A percentile compares a stretch with the other conserved stretches of the same genome.
phyloP scores from a whole-genome alignment of 192 early-diverging fungal species.

The Coemansia erecta region DNA sequence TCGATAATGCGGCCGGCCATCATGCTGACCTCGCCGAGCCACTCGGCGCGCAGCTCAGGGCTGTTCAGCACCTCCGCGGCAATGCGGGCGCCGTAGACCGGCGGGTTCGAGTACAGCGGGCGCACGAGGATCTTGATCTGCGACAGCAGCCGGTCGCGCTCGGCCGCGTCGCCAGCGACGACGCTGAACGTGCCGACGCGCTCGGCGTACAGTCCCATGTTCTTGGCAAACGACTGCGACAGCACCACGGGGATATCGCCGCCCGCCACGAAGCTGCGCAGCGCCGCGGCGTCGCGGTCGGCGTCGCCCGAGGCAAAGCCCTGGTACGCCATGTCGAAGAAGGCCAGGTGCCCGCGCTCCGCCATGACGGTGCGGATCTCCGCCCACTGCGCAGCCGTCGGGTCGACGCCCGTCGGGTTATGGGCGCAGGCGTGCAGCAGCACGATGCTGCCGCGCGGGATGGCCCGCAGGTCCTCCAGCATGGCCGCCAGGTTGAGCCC shows the following conservation, averaged over 20 bases:
- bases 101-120: slow-evolving; percentile 98
- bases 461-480: slow-evolving; percentile 83
- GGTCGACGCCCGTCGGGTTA: slow-evolving; percentile 99
- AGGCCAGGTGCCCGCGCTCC: slow-evolving; percentile 79
- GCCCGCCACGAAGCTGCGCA: slow-evolving; percentile 86
- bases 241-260: slow-evolving; percentile 73
- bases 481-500: slow-evolving; percentile 92
- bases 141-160: slow-evolving; percentile 79
- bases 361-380: slow-evolving; percentile 79
- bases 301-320: slow-evolving; percentile 96
- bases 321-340: slow-evolving; percentile 99
- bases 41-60: slow-evolving; percentile 74
- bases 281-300: slow-evolving; percentile 85
- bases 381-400: slow-evolving; percentile 87
- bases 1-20: slow-evolving; percentile 97
- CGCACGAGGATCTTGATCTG: slow-evolving; percentile 96
- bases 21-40: slow-evolving; percentile 87
- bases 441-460: slow-evolving; percentile 85
- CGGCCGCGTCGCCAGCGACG: slow-evolving; percentile 68
- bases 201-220: slow-evolving; percentile 99
- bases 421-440: slow-evolving; percentile 98
- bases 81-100: slow-evolving; percentile 91
- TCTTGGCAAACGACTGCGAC: slow-evolving; percentile 98
- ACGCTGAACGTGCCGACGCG: slow-evolving; percentile 91
- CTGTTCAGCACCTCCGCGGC: slow-evolving; percentile 82